Base-by-base conservation (phyloP, 805 yeast species). In the Barnettozyma wickerhamii region DNA sequence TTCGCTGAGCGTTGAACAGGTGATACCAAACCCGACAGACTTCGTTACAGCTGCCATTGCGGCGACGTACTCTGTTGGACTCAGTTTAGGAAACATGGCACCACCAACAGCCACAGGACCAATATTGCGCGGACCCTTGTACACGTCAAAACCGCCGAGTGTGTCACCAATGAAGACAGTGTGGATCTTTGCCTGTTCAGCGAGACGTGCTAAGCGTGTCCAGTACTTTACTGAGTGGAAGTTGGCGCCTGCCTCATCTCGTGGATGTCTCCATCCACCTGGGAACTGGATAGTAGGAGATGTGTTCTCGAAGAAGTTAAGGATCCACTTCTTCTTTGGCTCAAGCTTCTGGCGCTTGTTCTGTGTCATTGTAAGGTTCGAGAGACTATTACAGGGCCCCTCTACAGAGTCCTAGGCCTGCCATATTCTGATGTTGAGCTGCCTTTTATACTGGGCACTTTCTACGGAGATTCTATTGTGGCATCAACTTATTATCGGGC, bases 41-140 rank as follows among this genome's bases (percentile, higher is more conserved):
- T 63, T 46, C 3, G 72, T 68, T 4, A 58, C 69, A 2, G 64
- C 59, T n/a, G 72, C 70, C 63, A 68, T 58, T 1, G 68, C 71
- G 3, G 66, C 45, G 7, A 67, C 59, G 5, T 59, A 55, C 10
- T 62, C 60, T 31, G 63, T 50, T 4, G 72, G 72, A 37, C 65
- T 72, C 30, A 50, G 56, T 3, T 61, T 60, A 6, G 72, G 72
- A 48, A 52, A 50, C 38, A 59, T 60, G 10, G 60, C 49, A 7
- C 58, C 65, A 1, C 51, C 42, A 18, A 30, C 41, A 4, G 41
- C 42, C 18, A 36, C 46, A n/a, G 41, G 26, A 6, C 19, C 21
- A 19, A 29, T 39, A 36, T 49, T 51, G 9, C 24, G 24, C 5
- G 53, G 52, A 7, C 52, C 53, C 10, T 63, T 58, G 45, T 62